phyloP scores from a whole-genome alignment of 225 moss, liverwort and hornwort genomes.

The Pleurozium schreberi region DNA sequence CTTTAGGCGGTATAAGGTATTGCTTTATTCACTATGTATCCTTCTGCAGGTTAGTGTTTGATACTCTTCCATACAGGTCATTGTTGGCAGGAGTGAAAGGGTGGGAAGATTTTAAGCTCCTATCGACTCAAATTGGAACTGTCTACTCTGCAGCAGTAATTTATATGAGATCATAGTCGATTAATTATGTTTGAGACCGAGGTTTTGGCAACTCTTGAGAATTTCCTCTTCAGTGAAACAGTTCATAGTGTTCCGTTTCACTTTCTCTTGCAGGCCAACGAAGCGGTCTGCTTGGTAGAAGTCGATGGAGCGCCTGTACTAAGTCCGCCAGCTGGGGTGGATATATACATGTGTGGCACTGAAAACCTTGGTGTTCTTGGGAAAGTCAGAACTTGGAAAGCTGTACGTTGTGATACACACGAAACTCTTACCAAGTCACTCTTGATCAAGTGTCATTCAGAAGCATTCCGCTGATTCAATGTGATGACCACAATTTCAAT shows the following conservation, averaged over 20 bases:
- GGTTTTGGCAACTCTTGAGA: not conserved
- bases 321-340: slow-evolving; percentile 55
- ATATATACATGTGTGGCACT: slow-evolving; percentile 69
- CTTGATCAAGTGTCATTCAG: not conserved
- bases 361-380: slow-evolving; percentile 87
- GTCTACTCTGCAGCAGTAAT: not conserved
- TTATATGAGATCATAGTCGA: not conserved
- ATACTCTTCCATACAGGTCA: not conserved
- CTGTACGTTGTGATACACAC: slow-evolving; percentile 44
- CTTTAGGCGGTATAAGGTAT: slow-evolving; percentile 82
- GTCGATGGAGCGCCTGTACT: slow-evolving; percentile 79
- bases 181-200: not conserved
- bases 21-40: not conserved
- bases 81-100: not conserved
- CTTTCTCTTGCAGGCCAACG: slow-evolving; percentile 74
- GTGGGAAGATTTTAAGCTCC: not conserved
- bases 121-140: not conserved
- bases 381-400: slow-evolving; percentile 88
- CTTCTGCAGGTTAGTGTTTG: not conserved
- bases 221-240: not conserved
- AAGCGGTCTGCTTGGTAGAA: slow-evolving; percentile 95
- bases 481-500: not conserved
- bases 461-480: not conserved
- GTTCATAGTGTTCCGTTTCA: not conserved
- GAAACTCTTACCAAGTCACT: not conserved